A percentile compares a stretch with the other conserved stretches of the same genome.
Conservation (phyloP, 441 rosid species). For the Croton laevigatus region DNA sequence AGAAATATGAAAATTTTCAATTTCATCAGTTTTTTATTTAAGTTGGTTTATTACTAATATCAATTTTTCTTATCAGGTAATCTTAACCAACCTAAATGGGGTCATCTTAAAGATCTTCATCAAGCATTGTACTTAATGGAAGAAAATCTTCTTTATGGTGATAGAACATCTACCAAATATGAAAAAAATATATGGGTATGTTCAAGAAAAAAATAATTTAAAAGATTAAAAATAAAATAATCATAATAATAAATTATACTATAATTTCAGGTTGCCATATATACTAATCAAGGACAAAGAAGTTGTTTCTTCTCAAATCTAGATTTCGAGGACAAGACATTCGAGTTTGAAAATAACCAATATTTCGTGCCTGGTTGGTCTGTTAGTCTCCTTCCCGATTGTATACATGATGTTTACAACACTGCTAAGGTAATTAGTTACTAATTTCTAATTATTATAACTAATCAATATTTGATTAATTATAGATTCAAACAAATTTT, state of each 20-base stretch:
- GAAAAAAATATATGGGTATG: neutral
- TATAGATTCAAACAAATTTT: too few species aligned
- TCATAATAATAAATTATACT: too few species aligned
- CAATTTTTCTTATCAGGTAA: conserved; percentile 40
- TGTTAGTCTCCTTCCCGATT: conserved; percentile 46
- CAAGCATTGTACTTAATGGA: conserved; percentile 54
- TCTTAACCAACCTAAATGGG: conserved; percentile 77
- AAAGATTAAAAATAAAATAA: too few species aligned
- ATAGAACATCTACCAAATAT: conserved; percentile 23
- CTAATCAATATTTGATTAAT: neutral
- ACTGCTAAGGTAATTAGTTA: conserved; percentile 46
- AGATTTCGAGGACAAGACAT: conserved; percentile 31
- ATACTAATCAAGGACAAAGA: conserved; percentile 37
- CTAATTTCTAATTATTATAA: too few species aligned
- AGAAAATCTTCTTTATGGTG: conserved; percentile 42
- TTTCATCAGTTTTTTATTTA: neutral
- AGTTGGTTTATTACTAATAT: neutral
- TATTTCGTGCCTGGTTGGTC: conserved; percentile 59
- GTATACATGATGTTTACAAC: conserved; percentile 42
- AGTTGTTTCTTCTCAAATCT: conserved; percentile 54
- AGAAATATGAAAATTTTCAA: neutral
- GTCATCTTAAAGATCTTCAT: conserved; percentile 82
- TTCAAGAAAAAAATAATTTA: neutral
- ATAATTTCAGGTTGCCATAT: conserved; percentile 39
- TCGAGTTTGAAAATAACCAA: conserved; percentile 33